Conservation (phyloP, 108 stramenopile genomes). For the Mayamaea pseudoterrestris region DNA sequence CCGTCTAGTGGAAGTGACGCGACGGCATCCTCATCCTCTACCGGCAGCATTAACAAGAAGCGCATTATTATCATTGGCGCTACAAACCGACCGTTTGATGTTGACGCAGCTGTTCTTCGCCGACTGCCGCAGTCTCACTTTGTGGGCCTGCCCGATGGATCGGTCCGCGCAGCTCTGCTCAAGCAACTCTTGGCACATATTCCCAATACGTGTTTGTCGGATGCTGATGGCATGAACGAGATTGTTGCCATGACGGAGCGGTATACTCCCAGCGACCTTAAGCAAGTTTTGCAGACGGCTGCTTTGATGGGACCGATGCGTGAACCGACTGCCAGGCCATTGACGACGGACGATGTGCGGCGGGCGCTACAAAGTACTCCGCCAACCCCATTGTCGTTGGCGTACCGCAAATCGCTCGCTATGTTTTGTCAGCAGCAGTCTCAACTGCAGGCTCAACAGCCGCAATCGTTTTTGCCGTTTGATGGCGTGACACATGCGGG, state of each 20-base stretch:
- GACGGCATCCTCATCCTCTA: no score
- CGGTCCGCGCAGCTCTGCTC: conserved; percentile 56
- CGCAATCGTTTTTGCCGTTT: no score
- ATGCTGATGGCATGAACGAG: conserved; percentile 16
- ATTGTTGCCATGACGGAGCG: conserved; percentile 37
- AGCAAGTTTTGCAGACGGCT: conserved; percentile 54
- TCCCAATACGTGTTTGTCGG: conserved; percentile 4
- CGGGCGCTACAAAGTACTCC: conserved; percentile 21
- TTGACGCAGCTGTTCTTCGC: conserved; percentile 84
- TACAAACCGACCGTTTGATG: conserved; percentile 91
- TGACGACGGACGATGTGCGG: conserved; percentile 28
- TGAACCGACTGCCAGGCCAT: conserved; percentile 22
- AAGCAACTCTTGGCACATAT: conserved; percentile 24
- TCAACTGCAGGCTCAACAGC: no score
- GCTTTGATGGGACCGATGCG: conserved; percentile 42
- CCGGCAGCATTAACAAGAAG: no score
- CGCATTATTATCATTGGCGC: conserved; percentile 62
- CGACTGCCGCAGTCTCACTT: conserved; percentile 74
- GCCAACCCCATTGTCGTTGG: conserved; percentile 35
- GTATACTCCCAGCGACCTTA: conserved; percentile 57
- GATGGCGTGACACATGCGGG: no score
- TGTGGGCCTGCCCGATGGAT: conserved; percentile 71
- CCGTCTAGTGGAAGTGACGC: conserved; percentile 31
- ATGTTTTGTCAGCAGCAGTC: no score
- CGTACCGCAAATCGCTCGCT: no score